A percentile compares a stretch with the other conserved stretches of the same genome.
phyloP scores from a whole-genome alignment of 1,139 yeast genomes.

The Suhomyces coccinellae region DNA sequence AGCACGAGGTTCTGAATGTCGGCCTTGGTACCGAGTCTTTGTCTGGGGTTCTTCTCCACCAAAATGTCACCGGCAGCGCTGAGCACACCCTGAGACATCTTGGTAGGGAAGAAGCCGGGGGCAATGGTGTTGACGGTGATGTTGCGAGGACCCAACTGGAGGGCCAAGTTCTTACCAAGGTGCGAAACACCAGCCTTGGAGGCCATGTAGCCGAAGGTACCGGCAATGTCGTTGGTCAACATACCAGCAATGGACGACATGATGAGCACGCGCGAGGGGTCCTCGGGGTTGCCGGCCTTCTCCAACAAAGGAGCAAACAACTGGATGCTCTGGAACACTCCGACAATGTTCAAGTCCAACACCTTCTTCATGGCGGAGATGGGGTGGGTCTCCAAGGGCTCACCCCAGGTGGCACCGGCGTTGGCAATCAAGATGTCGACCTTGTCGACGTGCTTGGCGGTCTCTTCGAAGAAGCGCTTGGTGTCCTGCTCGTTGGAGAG shows the following conservation, averaged over 20 bases:
- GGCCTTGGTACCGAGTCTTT: slow-evolving; percentile 61
- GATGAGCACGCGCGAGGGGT: slow-evolving; percentile 66
- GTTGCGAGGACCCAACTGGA: slow-evolving; percentile 64
- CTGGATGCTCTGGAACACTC: slow-evolving; percentile 72
- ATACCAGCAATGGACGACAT: slow-evolving; percentile 64
- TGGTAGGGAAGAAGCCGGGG: slow-evolving; percentile 79
- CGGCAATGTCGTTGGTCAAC: slow-evolving; percentile 47
- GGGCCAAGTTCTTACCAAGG: slow-evolving; percentile 62
- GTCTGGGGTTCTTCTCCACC: slow-evolving; percentile 56
- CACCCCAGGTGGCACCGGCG: slow-evolving; percentile 86
- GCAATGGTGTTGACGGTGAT: slow-evolving; percentile 70
- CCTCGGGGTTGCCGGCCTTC: slow-evolving; percentile 53
- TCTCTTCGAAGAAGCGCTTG: slow-evolving; percentile 45
- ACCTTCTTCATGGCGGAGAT: slow-evolving; percentile 65
- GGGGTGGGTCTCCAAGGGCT: slow-evolving; percentile 60
- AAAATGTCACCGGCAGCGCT: slow-evolving; percentile 54
- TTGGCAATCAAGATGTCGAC: slow-evolving; percentile 71
- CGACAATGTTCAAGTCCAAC: slow-evolving; percentile 62
- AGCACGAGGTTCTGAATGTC: slow-evolving; percentile 63
- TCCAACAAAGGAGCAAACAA: slow-evolving; percentile 59
- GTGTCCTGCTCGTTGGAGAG: slow-evolving; percentile 55
- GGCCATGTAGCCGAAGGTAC: slow-evolving; percentile 70
- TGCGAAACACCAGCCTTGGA: slow-evolving; percentile 80
- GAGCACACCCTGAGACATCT: slow-evolving; percentile 71
- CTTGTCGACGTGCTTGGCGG: slow-evolving; percentile 40